phyloP scores from a whole-genome alignment of 2,329 filamentous ascomycete species.

The Chaetomiaceae sp. region DNA sequence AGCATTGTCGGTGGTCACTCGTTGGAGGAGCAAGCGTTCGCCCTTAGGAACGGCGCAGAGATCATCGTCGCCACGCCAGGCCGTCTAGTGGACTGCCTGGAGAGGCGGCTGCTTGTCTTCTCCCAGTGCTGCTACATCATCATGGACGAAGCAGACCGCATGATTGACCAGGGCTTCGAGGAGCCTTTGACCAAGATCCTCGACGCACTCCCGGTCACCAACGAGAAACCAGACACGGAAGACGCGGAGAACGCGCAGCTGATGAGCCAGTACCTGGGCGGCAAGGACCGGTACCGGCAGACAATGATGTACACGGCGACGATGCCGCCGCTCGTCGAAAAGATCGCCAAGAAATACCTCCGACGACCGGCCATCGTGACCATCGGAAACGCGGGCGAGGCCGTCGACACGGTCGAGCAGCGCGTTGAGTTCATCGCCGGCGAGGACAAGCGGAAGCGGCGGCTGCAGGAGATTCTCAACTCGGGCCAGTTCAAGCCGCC shows the following conservation, averaged over 20 bases:
- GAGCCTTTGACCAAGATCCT: slow-evolving; percentile 97
- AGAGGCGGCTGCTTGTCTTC: slow-evolving; percentile 83
- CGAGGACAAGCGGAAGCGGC: slow-evolving; percentile 95
- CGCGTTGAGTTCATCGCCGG: slow-evolving; percentile 86
- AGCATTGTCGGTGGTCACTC: slow-evolving; percentile 98
- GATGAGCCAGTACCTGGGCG: slow-evolving; percentile 78
- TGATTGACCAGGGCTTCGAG: slow-evolving; percentile 98
- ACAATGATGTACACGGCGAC: slow-evolving; percentile 99
- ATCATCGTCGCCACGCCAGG: slow-evolving; percentile 98
- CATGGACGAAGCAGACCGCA: slow-evolving; percentile 98
- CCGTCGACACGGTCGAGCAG: slow-evolving; percentile 96
- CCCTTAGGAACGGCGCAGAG: slow-evolving; percentile 85
- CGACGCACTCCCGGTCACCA: slow-evolving; percentile 83
- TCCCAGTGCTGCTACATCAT: slow-evolving; percentile 98
- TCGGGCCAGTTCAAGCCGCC: slow-evolving; percentile 78
- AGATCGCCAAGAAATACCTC: slow-evolving; percentile 95
- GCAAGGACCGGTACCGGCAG: slow-evolving; percentile 79
- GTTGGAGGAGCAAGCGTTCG: slow-evolving; percentile 88
- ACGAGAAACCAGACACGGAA: slow-evolving; percentile 93
- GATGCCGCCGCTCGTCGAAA: slow-evolving; percentile 88
- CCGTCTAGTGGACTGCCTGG: slow-evolving; percentile 94
- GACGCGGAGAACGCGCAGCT: slow-evolving; percentile 78
- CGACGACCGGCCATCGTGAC: slow-evolving; percentile 89
- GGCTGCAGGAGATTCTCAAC: slow-evolving; percentile 82
- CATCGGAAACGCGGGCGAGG: slow-evolving; percentile 91